phyloP scores from a whole-genome alignment of 352 stramenopile genomes.

The Blastocystis sp. region DNA sequence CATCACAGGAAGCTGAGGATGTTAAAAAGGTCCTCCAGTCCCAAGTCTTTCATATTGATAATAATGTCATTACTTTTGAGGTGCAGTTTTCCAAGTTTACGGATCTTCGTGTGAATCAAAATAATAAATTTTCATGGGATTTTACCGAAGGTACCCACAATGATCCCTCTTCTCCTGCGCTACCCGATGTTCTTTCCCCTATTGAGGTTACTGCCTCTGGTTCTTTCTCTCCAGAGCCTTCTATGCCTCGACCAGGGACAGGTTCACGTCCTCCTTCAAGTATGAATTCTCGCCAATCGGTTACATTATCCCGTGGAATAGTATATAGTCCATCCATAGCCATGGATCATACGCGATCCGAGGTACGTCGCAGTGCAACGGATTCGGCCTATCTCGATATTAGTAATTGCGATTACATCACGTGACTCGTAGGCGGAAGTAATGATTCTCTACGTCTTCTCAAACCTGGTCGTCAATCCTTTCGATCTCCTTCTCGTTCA shows the following conservation, averaged over 20 bases:
- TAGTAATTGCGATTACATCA: too few species aligned
- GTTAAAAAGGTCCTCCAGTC: constrained; percentile 46
- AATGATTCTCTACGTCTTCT: too few species aligned
- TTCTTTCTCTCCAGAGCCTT: not conserved
- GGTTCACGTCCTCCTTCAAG: too few species aligned
- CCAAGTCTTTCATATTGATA: constrained; percentile 3
- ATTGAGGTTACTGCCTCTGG: not conserved
- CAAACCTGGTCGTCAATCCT: not conserved
- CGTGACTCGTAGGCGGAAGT: too few species aligned
- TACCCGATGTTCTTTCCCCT: not conserved
- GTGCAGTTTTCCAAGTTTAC: constrained; percentile 61
- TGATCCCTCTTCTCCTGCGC: not conserved
- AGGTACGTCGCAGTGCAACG: too few species aligned
- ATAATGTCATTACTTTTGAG: constrained; percentile 29
- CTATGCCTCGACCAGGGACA: not conserved
- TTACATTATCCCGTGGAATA: too few species aligned
- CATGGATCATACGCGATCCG: too few species aligned
- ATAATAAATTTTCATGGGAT: constrained; percentile 59
- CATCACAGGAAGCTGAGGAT: constrained; percentile 53
- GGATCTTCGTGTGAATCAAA: constrained; percentile 56
- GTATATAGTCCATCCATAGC: too few species aligned
- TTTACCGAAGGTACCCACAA: not conserved
- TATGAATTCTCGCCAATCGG: too few species aligned
- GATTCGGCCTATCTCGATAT: too few species aligned
- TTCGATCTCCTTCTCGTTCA: not conserved